These are phyloP conservation scores for Magnusiomyces suaveolens DNA, from an alignment of 1,139 yeast genomes.

Conservation along the genomic window DNA sequence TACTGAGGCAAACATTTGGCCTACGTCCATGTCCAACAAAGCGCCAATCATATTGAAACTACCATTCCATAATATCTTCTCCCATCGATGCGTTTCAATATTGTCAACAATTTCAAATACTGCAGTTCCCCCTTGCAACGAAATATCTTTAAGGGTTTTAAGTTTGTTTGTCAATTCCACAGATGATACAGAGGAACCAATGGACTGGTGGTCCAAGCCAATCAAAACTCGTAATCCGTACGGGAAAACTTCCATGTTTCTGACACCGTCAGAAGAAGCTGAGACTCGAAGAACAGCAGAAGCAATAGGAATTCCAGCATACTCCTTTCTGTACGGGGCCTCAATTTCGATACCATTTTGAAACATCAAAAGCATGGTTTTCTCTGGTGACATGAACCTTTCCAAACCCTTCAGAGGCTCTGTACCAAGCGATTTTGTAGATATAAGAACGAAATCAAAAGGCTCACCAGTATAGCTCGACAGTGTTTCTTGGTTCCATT, in stretches of 20 bases:
- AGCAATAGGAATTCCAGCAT: constrained; percentile 18
- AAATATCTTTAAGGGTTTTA: background rate
- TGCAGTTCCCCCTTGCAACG: constrained; percentile 13
- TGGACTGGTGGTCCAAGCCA: constrained; percentile 14
- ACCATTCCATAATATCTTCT: constrained; percentile 23
- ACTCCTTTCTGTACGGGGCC: constrained; percentile 17
- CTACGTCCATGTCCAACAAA: constrained; percentile 15
- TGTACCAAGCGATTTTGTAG: constrained; percentile 18
- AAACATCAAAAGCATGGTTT: constrained; percentile 17
- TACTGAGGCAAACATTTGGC: constrained; percentile 16
- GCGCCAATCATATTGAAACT: constrained; percentile 21
- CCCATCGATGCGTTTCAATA: constrained; percentile 19
- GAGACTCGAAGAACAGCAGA: constrained; percentile 20
- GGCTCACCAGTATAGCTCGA: constrained; percentile 14
- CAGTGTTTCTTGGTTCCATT: constrained; percentile 10
- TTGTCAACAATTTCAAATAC: constrained; percentile 10
- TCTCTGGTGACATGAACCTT: constrained; percentile 15
- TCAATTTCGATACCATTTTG: constrained; percentile 24
- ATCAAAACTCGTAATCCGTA: constrained; percentile 10
- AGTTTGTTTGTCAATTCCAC: background rate
- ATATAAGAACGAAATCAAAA: constrained; percentile 20
- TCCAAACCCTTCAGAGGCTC: constrained; percentile 17
- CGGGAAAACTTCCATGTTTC: constrained; percentile 12
- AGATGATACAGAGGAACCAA: background rate
- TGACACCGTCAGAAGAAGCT: constrained; percentile 13